Evolutionary conservation across 1,284 basidiomycete genomes (phyloP).

Genomic region (Neonothopanus nambi): DNA sequence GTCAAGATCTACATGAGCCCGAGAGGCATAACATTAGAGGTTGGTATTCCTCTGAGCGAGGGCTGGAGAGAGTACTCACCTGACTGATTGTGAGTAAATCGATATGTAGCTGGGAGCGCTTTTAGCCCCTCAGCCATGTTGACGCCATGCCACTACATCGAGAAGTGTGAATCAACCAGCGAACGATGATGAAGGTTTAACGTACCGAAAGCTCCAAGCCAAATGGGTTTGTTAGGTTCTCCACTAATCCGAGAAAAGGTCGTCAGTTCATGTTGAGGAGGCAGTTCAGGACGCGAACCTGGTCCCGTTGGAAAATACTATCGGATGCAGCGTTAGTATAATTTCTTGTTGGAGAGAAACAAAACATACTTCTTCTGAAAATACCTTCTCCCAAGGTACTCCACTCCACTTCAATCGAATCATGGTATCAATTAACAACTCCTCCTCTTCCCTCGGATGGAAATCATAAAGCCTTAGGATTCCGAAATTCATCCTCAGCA

Average conservation of each 20-base stretch:
- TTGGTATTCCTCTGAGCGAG: neutral
- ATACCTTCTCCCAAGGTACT: conserved; percentile 49
- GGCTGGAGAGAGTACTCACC: conserved; percentile 28
- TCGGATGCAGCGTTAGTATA: neutral
- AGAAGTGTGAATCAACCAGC: neutral
- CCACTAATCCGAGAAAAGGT: conserved; percentile 13
- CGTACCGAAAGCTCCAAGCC: conserved; percentile 18
- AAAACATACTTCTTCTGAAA: conserved; percentile 32
- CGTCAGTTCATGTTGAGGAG: conserved; percentile 27
- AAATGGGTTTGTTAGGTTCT: conserved; percentile 35
- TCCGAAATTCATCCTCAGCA: neutral
- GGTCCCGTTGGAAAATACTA: conserved; percentile 20
- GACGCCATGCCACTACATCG: conserved; percentile 38
- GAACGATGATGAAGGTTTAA: neutral
- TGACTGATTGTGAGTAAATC: conserved; percentile 43
- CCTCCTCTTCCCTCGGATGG: conserved; percentile 52
- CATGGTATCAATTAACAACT: conserved; percentile 56
- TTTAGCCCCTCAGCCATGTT: conserved; percentile 47
- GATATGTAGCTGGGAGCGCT: conserved; percentile 41
- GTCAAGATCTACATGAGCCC: conserved; percentile 30
- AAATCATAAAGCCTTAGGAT: conserved; percentile 56
- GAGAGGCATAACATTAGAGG: neutral
- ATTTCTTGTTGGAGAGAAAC: neutral
- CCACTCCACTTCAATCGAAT: conserved; percentile 50
- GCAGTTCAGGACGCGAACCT: conserved; percentile 8